Percentiles rank a stretch among this genome's conserved stretches.
Conservation (phyloP, 164 flowering plant species). For the Nymphaea thermarum region DNA sequence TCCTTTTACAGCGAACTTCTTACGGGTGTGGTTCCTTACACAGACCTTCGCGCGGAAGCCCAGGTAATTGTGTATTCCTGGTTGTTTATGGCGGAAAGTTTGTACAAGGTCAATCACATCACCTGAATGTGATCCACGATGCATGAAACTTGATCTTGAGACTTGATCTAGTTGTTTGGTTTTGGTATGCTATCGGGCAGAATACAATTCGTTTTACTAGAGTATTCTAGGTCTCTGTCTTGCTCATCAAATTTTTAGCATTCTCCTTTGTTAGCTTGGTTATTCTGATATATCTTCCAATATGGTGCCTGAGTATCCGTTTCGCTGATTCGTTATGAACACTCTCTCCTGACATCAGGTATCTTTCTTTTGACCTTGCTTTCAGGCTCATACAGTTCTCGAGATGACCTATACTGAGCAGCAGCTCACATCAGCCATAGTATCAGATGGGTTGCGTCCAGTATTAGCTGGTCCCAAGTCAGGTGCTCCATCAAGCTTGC, state of each 20-base stretch:
- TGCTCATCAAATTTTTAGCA: no score
- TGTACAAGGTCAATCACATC: no score
- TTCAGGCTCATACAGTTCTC: slow-evolving; percentile 92
- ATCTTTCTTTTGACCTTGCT: background rate
- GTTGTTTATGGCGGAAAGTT: background rate
- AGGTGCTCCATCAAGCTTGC: slow-evolving; percentile 39
- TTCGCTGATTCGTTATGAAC: background rate
- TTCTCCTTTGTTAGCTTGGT: no score
- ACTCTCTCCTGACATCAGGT: background rate
- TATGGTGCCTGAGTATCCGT: no score
- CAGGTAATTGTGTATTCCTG: slow-evolving; percentile 33
- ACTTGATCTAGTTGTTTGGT: background rate
- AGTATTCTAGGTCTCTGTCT: no score
- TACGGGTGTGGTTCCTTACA: slow-evolving; percentile 90
- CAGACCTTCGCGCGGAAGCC: slow-evolving; percentile 88
- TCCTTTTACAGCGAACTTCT: slow-evolving; percentile 73
- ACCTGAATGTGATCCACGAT: no score
- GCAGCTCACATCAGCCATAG: slow-evolving; percentile 89
- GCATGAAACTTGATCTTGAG: background rate
- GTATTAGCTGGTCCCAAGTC: slow-evolving; percentile 44
- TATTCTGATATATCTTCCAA: no score
- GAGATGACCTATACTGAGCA: slow-evolving; percentile 98
- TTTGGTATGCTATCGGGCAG: no score
- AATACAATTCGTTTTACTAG: no score
- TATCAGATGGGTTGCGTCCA: slow-evolving; percentile 73